Conservation (phyloP, 441 rosid species). For the Kokia cookei region DNA sequence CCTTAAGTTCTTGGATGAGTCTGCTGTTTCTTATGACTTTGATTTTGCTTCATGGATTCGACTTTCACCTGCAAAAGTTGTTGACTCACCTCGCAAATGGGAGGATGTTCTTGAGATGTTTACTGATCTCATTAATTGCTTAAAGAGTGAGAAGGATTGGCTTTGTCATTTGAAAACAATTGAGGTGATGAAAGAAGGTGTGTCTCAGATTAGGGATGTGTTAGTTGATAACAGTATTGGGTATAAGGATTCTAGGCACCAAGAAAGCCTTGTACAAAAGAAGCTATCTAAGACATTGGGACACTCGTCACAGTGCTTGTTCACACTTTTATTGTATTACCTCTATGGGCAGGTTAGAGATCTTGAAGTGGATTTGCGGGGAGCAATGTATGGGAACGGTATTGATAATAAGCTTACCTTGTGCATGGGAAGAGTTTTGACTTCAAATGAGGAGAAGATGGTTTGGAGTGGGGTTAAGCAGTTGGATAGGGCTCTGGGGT, state of each 20-base stretch:
- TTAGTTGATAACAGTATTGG: not conserved
- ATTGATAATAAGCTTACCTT: not conserved
- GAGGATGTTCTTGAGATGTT: conserved; percentile 80
- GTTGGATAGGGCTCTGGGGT: not conserved
- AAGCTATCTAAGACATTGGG: not conserved
- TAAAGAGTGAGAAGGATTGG: not conserved
- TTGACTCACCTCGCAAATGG: conserved; percentile 43
- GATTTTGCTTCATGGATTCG: conserved; percentile 72
- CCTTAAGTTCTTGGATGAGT: conserved; percentile 51
- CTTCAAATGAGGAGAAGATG: not conserved
- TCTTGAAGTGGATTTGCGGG: not conserved
- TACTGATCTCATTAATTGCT: conserved; percentile 50
- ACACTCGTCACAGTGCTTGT: not conserved
- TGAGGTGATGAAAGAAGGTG: not conserved
- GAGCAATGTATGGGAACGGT: not conserved
- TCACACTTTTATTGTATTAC: not conserved
- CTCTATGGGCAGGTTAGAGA: not conserved
- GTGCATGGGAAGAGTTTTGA: not conserved
- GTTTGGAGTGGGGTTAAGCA: not conserved
- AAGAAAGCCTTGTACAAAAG: not conserved
- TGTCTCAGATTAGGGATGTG: not conserved
- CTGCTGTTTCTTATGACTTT: conserved; percentile 28
- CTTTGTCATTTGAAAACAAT: not conserved
- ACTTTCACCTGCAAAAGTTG: conserved; percentile 38
- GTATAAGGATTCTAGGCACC: not conserved